Evolutionary conservation across 495 filamentous ascomycete genomes (phyloP), one percentile per base, ranked within the genome.

Genomic region (Aspergillus sparsus): DNA sequence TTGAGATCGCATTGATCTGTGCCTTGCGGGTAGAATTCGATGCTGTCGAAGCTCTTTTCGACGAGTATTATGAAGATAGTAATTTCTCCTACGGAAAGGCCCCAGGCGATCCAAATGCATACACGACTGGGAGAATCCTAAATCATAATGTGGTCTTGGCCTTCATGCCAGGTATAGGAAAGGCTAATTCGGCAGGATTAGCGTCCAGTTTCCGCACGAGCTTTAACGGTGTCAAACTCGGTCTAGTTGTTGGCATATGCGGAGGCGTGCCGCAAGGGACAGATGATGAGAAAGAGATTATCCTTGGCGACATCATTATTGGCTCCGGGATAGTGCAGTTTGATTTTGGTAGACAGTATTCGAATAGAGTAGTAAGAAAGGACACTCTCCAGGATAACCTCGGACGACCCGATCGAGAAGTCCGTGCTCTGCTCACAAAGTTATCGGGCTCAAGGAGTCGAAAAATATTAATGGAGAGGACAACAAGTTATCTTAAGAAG

Each of bases 231-330:
- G 56, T 68, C 42, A 37, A 49, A 35, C 63, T 68, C 11, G 61
- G 50, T 6, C 35, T 65, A 11, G 46, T 68, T 2, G 66, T 67
- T 42, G 67, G 66, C 0, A 56, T 73, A 21, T 73, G 70, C 49
- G 69, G 71, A 33, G 71, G 66, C 8, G 65, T 66, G 11, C 67
- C 71, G n/a, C n/a, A 47, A 4, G 42, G n/a, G 3, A 39, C 34
- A n/a, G 36, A 53, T n/a, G 45, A 54, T 5, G 21, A 27, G 21
- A 27, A 27, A 27, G 65, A 71, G n/a, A 57, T 73, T 10, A 47
- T 75, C 12, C 72, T 80, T 1, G 77, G 78, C n/a, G 76, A 81
- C 53, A 70, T 80, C 3, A 62, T 80, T 12, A 68, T 81, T 46
- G 76, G 74, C 58, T 70, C 66, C 0, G 60, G 53, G 32, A 47